Base-by-base conservation (phyloP, 495 filamentous ascomycete species). In the Xylaria flabelliformis region DNA sequence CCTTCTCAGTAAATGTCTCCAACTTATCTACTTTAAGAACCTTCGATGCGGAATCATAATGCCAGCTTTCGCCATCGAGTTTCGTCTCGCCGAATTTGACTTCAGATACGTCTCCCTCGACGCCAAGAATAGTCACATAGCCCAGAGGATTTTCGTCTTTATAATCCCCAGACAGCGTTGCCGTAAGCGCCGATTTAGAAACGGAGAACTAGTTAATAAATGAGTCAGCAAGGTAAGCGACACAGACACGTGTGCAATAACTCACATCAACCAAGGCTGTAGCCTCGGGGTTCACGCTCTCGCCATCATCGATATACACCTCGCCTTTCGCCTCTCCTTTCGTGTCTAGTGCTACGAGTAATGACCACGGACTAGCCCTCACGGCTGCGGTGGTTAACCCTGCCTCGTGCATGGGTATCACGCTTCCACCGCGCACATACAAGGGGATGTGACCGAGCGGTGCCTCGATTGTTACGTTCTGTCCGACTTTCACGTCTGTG, bases 231-330 rank as follows among this genome's bases (percentile, higher is more conserved):
- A 46, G 26, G 19, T 1, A 39, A 39, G 10, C 13, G 7, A 44
- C 24, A 24, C 6, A 64, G 17, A 44, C 39, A 44, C 5, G 61
- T 24, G n/a, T 12, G n/a, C 5, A 56, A 81, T 80, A 59, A 81
- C 82, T 78, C 74, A 89, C 87, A 71, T 85, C 74, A 58, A 94
- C 87, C 75, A 83, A 86, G 10, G 88, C 83, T 13, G 88, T 91
- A 0, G 83, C 81, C 24, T 85, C 81, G 3, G 88, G 93, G 34
- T 73, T 74, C 39, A 96, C 46, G 59, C 90, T 93, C 79, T 91
- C 91, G 0, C 94, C 94, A 78, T 97, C 95, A 75, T 97, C 94
- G 10, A 97, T 75, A 75, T 97, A 97, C 10, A 97, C 77, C 13
- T 83, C 69, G 0, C 95, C 95, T 3, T 72, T 81, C 0, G 94